A percentile compares a stretch with the other conserved stretches of the same genome.
Evolutionary conservation across 257 asterid genomes (phyloP).

Genomic region (Penstemon eatonii): DNA sequence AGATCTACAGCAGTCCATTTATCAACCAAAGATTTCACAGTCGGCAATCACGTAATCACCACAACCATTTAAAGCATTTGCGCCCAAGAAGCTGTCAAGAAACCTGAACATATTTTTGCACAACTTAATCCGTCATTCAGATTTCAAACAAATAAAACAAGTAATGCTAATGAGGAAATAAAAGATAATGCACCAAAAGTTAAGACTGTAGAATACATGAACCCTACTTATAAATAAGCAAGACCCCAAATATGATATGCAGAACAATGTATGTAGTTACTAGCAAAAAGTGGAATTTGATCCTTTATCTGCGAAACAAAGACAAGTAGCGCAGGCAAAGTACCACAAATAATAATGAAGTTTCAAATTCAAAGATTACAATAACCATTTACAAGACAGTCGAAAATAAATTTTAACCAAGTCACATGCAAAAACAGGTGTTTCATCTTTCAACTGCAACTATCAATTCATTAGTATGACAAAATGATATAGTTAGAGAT

Average conservation of each 20-base stretch:
- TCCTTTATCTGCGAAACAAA: not conserved
- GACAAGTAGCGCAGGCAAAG: not conserved
- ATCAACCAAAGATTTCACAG: slow-evolving; percentile 87
- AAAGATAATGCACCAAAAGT: too few relatives aligned
- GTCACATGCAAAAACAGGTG: too few relatives aligned
- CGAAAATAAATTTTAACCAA: too few relatives aligned
- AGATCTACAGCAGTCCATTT: slow-evolving; percentile 87
- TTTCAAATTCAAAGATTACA: too few relatives aligned
- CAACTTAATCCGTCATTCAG: slow-evolving; percentile 53
- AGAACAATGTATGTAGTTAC: not conserved
- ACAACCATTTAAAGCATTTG: slow-evolving; percentile 93
- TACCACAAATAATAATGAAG: not conserved
- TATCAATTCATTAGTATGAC: not conserved
- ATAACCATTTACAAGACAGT: too few relatives aligned
- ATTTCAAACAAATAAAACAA: slow-evolving; percentile 36
- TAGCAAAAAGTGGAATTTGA: not conserved
- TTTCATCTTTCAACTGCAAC: not conserved
- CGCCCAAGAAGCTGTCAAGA: slow-evolving; percentile 94
- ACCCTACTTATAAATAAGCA: not conserved
- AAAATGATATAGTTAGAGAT: not conserved
- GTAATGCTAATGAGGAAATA: not conserved
- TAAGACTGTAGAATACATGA: not conserved
- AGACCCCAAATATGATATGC: not conserved
- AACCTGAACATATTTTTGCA: slow-evolving; percentile 84
- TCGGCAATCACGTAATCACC: slow-evolving; percentile 94